phyloP scores from a whole-genome alignment of 192 early-diverging fungal species.

The Coemansia interrupta region DNA sequence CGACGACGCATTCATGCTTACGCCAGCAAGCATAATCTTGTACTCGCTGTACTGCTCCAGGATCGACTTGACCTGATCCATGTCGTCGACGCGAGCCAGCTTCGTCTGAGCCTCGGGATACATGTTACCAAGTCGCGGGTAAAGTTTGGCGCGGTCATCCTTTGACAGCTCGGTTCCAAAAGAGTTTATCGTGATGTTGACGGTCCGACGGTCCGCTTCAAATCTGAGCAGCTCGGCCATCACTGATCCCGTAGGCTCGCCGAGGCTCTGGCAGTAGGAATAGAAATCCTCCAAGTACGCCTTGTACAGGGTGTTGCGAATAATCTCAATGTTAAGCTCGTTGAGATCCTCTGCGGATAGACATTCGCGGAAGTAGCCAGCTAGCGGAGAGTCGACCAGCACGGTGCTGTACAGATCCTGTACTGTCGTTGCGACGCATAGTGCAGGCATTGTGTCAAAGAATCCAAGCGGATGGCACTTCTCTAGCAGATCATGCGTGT shows the following conservation, averaged over 20 bases:
- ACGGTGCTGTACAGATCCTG: conserved; percentile 94
- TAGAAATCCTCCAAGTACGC: conserved; percentile 99
- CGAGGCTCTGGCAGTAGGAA: conserved; percentile 76
- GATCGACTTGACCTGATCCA: conserved; percentile 86
- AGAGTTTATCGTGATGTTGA: conserved; percentile 99
- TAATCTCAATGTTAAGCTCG: conserved; percentile 99
- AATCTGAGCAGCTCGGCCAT: conserved; percentile 95
- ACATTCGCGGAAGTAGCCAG: conserved; percentile 96
- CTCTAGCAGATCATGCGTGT: conserved; percentile 94
- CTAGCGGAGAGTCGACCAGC: conserved; percentile 94
- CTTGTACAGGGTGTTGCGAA: conserved; percentile 98
- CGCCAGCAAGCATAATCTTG: conserved; percentile 74
- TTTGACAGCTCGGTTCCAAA: conserved; percentile 96
- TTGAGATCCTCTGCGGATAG: conserved; percentile 95
- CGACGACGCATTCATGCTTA: conserved; percentile 34
- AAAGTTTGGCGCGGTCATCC: conserved; percentile 93
- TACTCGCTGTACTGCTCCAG: conserved; percentile 88
- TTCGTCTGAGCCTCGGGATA: conserved; percentile 87
- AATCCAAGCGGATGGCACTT: conserved; percentile 96
- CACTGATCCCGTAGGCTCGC: conserved; percentile 81
- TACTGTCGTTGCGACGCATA: conserved; percentile 96
- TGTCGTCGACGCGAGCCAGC: conserved; percentile 84
- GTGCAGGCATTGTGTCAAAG: conserved; percentile 97
- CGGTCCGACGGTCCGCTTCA: conserved; percentile 95
- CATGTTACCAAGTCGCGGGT: conserved; percentile 84